These are phyloP conservation scores for Penicillium sclerotiorum DNA, from an alignment of 2,329 filamentous ascomycete species.

Conservation along the genomic window DNA sequence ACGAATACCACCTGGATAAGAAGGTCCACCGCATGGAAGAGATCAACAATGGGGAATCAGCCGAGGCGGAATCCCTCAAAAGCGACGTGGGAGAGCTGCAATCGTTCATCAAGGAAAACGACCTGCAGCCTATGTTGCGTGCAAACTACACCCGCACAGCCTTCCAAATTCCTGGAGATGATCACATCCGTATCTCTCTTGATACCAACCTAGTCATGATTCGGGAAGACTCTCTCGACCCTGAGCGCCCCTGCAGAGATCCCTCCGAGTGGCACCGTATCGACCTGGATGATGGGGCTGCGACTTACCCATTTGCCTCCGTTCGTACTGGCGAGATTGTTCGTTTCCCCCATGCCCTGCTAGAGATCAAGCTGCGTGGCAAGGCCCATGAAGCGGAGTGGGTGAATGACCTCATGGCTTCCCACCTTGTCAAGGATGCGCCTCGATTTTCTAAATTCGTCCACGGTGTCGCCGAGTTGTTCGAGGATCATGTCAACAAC, in stretches of 20 bases:
- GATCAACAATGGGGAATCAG: conserved; percentile 67
- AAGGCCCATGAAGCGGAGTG: conserved; percentile 71
- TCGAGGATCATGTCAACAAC: conserved; percentile 94
- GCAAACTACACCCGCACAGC: conserved; percentile 94
- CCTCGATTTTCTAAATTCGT: conserved; percentile 96
- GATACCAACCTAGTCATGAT: conserved; percentile 93
- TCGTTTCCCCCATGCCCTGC: conserved; percentile 83
- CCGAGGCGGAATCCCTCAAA: conserved; percentile 70
- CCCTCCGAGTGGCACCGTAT: conserved; percentile 86
- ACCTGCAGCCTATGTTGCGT: conserved; percentile 80
- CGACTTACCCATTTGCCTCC: conserved; percentile 84
- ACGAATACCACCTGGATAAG: conserved; percentile 91
- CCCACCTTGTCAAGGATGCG: conserved; percentile 86
- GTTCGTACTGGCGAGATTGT: conserved; percentile 90
- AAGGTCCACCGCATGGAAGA: conserved; percentile 80
- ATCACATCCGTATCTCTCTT: conserved; percentile 86
- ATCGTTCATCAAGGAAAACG: conserved; percentile 72
- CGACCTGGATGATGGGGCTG: conserved; percentile 80
- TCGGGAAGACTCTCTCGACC: conserved; percentile 71
- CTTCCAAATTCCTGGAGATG: conserved; percentile 93
- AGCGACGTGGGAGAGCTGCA: conserved; percentile 76
- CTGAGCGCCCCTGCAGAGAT: conserved; percentile 82
- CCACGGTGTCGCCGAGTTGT: conserved; percentile 86
- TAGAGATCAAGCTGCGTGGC: conserved; percentile 84
- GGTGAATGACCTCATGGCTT: conserved; percentile 89